Base-by-base conservation (phyloP, 2,329 filamentous ascomycete genomes). In the Rhytidhysteron rufulum region DNA sequence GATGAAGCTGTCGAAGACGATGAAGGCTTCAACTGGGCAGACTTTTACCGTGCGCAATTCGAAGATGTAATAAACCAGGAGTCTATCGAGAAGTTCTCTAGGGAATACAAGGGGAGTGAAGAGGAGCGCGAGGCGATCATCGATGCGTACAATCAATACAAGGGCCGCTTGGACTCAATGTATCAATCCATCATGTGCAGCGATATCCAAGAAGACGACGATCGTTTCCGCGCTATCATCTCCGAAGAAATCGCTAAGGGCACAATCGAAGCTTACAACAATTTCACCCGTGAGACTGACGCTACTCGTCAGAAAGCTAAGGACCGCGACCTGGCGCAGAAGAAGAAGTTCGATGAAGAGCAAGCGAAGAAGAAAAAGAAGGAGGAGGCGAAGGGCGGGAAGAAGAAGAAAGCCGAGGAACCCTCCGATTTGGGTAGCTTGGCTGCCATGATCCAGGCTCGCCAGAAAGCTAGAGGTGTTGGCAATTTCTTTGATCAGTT, bases 121-220 rank as follows among this genome's bases (percentile, higher is more conserved):
- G 88, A 97, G 65, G 93, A 98, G 71, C 79, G 77, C 52, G 74
- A 77, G 34, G 89, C 94, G 59, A 54, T 98, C 1, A 71, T 98
- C 4, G 70, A 74, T 10, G 86, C 87, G 2, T 98, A 91, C 66
- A 80, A 81, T 52, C 73, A 82, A 49, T 71, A 69, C 56, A 74
- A 88, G 58, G 93, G 93, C 24, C 74, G 86, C 46, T 82, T 97
- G 79, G 79, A 85, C 54, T 67, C 67, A 15, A 69, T 98, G 1
- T 97, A 94, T 65, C 80, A 89, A 59, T 71, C 72, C 0, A 85
- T 98, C 30, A 95, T 98, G 82, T 75, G 96, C 32, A 94, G 88
- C 53, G 78, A 91, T 57, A 82, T 89, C 8, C 60, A 88, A 2
- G 81, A 85, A 39, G 93, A 98, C 51, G 93, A 98, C 53, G 83